Conservation (phyloP, 306 rosid species). For the Castanea crenata region DNA sequence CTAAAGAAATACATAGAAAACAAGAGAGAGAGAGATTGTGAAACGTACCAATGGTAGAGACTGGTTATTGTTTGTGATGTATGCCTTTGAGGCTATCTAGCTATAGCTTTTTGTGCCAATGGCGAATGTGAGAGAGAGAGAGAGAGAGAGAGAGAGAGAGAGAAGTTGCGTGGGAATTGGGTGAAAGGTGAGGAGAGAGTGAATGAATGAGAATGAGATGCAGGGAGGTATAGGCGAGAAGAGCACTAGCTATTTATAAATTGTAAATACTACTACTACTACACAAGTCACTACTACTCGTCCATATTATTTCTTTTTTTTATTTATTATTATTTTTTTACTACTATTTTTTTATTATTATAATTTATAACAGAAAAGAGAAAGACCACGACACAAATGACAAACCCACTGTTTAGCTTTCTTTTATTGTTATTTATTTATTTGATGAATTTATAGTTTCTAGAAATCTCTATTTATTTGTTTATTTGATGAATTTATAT, state of each 20-base stretch:
- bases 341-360: too few species aligned
- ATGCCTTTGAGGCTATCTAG: neutral
- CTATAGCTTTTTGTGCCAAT: neutral
- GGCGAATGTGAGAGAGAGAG: slow-evolving; percentile 14
- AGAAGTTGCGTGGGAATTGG: neutral
- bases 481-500: too few species aligned
- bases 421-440: too few species aligned
- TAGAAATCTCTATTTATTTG: too few species aligned
- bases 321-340: too few species aligned
- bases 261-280: neutral
- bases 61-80: neutral
- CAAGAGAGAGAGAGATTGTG: neutral
- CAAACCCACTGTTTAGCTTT: too few species aligned
- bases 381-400: too few species aligned
- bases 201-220: too few species aligned
- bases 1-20: neutral
- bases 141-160: neutral
- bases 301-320: too few species aligned
- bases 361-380: too few species aligned
- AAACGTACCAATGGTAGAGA: slow-evolving; percentile 6
- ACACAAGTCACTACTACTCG: too few species aligned
- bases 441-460: too few species aligned
- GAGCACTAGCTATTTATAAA: neutral
- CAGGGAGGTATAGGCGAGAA: neutral
- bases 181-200: neutral